phyloP scores from a whole-genome alignment of 1,139 yeast genomes.

The Hansenula lynferdii region DNA sequence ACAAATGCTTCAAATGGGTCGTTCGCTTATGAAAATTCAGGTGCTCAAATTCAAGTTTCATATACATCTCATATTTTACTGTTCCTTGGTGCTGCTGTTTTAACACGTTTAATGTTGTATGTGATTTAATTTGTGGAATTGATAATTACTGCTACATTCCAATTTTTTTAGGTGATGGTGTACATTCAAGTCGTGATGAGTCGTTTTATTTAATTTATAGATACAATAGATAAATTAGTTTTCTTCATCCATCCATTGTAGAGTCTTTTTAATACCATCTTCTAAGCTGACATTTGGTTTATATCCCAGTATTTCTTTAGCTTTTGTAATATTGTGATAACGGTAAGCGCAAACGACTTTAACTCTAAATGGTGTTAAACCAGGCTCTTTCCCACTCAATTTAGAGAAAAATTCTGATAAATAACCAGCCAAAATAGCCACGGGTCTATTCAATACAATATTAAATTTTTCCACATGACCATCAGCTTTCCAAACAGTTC shows the following conservation, averaged over 20 bases:
- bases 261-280: conserved; percentile 74
- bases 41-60: background rate
- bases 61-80: background rate
- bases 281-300: conserved; percentile 76
- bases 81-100: no score
- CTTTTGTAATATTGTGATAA: conserved; percentile 88
- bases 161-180: no score
- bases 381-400: conserved; percentile 77
- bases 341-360: conserved; percentile 91
- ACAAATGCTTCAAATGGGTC: background rate
- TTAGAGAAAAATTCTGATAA: conserved; percentile 70
- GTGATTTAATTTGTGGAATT: no score
- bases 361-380: conserved; percentile 95
- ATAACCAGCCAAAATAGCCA: conserved; percentile 79
- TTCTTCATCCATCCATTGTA: conserved; percentile 85
- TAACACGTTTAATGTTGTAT: no score
- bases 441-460: conserved; percentile 62
- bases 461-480: conserved; percentile 72
- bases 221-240: background rate
- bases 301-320: conserved; percentile 73
- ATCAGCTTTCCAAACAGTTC: conserved; percentile 96
- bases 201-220: no score
- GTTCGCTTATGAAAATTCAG: background rate
- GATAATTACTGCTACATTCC: no score
- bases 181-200: no score